phyloP scores from a whole-genome alignment of 208 protist species.

The Wallacemonas sp. region DNA sequence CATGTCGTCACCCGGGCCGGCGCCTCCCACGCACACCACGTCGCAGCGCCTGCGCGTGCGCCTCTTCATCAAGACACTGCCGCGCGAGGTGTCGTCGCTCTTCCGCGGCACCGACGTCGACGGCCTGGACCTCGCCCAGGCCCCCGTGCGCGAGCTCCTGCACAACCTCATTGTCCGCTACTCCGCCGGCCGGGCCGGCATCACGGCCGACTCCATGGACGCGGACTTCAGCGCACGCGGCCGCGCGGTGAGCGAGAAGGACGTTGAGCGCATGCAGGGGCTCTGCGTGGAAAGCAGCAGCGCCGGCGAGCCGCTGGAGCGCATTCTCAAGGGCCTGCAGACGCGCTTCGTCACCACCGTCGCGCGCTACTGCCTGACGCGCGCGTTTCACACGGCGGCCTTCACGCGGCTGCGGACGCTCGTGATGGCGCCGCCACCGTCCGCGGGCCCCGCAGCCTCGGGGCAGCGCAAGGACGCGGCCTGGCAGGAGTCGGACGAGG shows the following conservation, averaged over 20 bases:
- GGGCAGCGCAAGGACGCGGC: too few species aligned
- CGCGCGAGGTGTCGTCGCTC: slow-evolving; percentile 32
- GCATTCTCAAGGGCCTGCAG: slow-evolving; percentile 11
- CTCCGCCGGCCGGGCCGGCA: background rate
- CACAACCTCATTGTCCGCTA: slow-evolving; percentile 30
- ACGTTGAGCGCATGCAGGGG: slow-evolving; percentile 12
- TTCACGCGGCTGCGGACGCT: slow-evolving; percentile 3
- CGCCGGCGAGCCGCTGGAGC: slow-evolving; percentile 8
- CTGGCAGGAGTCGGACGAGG: background rate
- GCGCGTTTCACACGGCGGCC: slow-evolving; percentile 4
- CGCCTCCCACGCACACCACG: background rate
- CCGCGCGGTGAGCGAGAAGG: background rate
- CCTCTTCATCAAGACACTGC: slow-evolving; percentile 65
- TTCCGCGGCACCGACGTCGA: slow-evolving; percentile 35
- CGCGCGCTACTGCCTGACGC: slow-evolving; percentile 12
- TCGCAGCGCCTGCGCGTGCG: slow-evolving; percentile 31
- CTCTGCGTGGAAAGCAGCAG: background rate
- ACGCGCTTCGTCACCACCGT: slow-evolving; percentile 8
- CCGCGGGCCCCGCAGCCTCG: too few species aligned
- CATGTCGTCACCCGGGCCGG: background rate
- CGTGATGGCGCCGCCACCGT: slow-evolving; percentile 1
- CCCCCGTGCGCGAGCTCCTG: slow-evolving; percentile 48
- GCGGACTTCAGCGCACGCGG: slow-evolving; percentile 2
- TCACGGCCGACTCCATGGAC: slow-evolving; percentile 3
- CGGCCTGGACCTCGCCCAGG: slow-evolving; percentile 36